These are phyloP conservation scores for Fagus sylvatica DNA, from an alignment of 306 rosid species.

Conservation along the genomic window DNA sequence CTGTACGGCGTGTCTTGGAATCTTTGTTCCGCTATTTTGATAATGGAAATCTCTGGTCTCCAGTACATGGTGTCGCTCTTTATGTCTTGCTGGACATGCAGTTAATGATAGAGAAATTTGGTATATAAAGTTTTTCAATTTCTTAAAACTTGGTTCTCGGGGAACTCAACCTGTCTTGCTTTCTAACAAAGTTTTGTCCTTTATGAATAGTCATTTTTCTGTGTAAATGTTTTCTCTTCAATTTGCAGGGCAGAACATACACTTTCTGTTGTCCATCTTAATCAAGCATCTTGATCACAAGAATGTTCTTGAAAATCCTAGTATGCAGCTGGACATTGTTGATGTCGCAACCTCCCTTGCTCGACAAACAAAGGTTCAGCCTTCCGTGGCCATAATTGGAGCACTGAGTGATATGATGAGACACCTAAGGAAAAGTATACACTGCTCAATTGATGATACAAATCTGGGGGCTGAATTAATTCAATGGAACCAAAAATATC, in stretches of 20 bases:
- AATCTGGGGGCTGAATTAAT: slow-evolving; percentile 47
- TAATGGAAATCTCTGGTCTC: slow-evolving; percentile 71
- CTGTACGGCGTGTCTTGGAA: slow-evolving; percentile 87
- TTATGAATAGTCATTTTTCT: slow-evolving; percentile 1
- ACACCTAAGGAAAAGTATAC: slow-evolving; percentile 82
- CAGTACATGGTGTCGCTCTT: slow-evolving; percentile 62
- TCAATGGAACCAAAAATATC: slow-evolving; percentile 65
- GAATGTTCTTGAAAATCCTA: slow-evolving; percentile 69
- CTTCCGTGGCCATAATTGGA: slow-evolving; percentile 68
- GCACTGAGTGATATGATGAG: slow-evolving; percentile 87
- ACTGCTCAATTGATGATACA: slow-evolving; percentile 62
- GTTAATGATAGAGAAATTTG: slow-evolving; percentile 75
- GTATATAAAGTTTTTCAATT: slow-evolving; percentile 37
- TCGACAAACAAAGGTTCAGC: slow-evolving; percentile 64
- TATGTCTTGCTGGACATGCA: slow-evolving; percentile 74
- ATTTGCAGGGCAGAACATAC: slow-evolving; percentile 76
- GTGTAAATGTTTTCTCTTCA: background rate
- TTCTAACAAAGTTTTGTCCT: slow-evolving; percentile 14
- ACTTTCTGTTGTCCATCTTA: slow-evolving; percentile 73
- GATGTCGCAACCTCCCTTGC: slow-evolving; percentile 75
- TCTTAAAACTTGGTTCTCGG: slow-evolving; percentile 7
- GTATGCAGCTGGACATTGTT: slow-evolving; percentile 82
- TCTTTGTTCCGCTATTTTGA: slow-evolving; percentile 86
- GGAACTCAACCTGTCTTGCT: slow-evolving; percentile 13
- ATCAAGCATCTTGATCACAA: slow-evolving; percentile 93